These are phyloP conservation scores for Ammopiptanthus mongolicus DNA, from an alignment of 306 rosid genomes.

Conservation along the genomic window DNA sequence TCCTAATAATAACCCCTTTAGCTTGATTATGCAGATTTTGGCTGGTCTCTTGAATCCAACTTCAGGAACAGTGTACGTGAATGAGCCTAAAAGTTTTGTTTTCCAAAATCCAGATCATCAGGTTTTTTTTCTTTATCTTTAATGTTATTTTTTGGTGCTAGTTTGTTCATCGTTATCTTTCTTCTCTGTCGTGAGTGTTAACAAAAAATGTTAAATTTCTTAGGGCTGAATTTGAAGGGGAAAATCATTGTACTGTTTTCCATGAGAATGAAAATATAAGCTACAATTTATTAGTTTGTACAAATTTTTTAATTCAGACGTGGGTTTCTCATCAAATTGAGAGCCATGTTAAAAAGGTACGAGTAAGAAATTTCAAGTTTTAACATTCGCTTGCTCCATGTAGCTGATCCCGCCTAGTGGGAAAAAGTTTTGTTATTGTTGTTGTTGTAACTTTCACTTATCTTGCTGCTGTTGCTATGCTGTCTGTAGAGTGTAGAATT, in stretches of 20 bases:
- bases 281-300: neutral
- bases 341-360: neutral
- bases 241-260: neutral
- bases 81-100: conserved; percentile 67
- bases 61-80: conserved; percentile 48
- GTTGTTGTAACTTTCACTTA: neutral
- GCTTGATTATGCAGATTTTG: conserved; percentile 48
- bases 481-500: neutral
- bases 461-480: neutral
- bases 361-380: neutral
- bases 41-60: conserved; percentile 78
- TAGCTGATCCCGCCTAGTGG: no score
- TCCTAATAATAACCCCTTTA: neutral
- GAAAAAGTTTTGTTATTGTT: no score
- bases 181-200: neutral
- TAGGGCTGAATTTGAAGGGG: neutral
- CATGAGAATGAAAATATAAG: neutral
- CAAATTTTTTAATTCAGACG: neutral
- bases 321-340: neutral
- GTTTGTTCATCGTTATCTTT: conserved; percentile 10
- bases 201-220: neutral
- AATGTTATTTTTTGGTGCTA: neutral
- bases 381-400: no score
- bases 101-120: conserved; percentile 88
- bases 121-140: conserved; percentile 29